phyloP scores from a whole-genome alignment of 176 grass and related monocot genomes.

The Triticum turgidum region DNA sequence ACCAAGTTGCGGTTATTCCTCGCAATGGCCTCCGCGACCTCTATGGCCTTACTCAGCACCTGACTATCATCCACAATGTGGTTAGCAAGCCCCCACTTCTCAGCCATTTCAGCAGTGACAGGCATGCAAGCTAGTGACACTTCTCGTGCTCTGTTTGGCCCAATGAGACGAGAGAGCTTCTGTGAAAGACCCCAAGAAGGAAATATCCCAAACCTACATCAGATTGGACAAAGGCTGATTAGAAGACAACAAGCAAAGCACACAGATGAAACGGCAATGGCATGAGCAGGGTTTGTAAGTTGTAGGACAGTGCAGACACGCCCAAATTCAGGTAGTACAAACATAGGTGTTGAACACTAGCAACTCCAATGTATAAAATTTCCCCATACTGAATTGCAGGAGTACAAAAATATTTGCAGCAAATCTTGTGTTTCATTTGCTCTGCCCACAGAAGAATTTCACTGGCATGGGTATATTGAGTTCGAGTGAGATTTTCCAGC shows the following conservation, averaged over 20 bases:
- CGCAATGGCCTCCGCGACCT: conserved; percentile 55
- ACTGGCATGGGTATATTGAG: neutral
- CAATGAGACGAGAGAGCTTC: conserved; percentile 85
- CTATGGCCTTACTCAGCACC: conserved; percentile 71
- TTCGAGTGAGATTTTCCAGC: too few species aligned
- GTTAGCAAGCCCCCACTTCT: conserved; percentile 91
- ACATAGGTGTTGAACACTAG: neutral
- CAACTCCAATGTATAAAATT: neutral
- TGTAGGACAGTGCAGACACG: neutral
- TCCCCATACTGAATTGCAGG: neutral
- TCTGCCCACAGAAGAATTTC: neutral
- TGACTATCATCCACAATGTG: conserved; percentile 65
- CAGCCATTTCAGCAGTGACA: conserved; percentile 69
- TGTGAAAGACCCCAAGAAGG: conserved; percentile 96
- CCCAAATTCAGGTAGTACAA: neutral
- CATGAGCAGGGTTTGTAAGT: neutral
- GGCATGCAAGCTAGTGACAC: conserved; percentile 73
- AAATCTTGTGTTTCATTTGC: neutral
- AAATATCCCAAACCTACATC: conserved; percentile 86
- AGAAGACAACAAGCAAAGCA: neutral
- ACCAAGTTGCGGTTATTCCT: conserved; percentile 80
- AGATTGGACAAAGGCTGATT: conserved; percentile 16
- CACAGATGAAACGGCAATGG: neutral
- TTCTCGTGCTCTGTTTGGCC: conserved; percentile 77
- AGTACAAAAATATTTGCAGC: neutral